These are phyloP conservation scores for Sicyos baderoa DNA, from an alignment of 306 rosid species.

Conservation along the genomic window DNA sequence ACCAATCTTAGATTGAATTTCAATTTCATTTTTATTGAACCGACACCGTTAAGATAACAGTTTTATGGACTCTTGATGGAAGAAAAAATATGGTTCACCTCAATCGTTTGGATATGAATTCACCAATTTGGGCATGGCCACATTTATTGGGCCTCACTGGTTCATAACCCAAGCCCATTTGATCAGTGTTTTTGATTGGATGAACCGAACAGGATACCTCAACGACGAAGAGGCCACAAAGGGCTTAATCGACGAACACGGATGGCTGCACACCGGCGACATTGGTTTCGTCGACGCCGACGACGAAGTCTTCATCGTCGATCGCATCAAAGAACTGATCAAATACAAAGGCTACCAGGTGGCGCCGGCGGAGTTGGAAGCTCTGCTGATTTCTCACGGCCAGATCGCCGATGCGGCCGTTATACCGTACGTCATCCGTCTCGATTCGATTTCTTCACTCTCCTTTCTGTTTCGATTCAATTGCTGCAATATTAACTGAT, in stretches of 20 bases:
- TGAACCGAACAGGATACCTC: slow-evolving; percentile 45
- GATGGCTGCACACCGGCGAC: no score
- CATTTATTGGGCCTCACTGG: not conserved
- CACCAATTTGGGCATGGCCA: no score
- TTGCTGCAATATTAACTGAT: not conserved
- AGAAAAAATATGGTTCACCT: no score
- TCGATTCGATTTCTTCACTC: not conserved
- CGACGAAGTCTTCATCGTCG: slow-evolving; percentile 63
- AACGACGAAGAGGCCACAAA: slow-evolving; percentile 66
- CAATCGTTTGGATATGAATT: no score
- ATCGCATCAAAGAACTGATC: slow-evolving; percentile 68
- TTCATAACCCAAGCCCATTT: not conserved
- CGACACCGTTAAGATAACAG: no score
- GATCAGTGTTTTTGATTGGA: not conserved
- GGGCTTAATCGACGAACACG: slow-evolving; percentile 49
- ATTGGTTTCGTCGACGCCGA: slow-evolving; percentile 51
- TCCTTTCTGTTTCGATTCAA: no score
- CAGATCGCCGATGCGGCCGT: slow-evolving; percentile 53
- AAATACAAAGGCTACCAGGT: slow-evolving; percentile 86
- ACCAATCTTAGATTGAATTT: no score
- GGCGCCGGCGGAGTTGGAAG: slow-evolving; percentile 89
- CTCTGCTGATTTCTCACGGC: slow-evolving; percentile 52
- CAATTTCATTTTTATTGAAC: no score
- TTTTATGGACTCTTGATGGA: no score
- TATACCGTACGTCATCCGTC: slow-evolving; percentile 5